Evolutionary conservation across 352 stramenopile species (phyloP).

Genomic region (Pythium volutum): DNA sequence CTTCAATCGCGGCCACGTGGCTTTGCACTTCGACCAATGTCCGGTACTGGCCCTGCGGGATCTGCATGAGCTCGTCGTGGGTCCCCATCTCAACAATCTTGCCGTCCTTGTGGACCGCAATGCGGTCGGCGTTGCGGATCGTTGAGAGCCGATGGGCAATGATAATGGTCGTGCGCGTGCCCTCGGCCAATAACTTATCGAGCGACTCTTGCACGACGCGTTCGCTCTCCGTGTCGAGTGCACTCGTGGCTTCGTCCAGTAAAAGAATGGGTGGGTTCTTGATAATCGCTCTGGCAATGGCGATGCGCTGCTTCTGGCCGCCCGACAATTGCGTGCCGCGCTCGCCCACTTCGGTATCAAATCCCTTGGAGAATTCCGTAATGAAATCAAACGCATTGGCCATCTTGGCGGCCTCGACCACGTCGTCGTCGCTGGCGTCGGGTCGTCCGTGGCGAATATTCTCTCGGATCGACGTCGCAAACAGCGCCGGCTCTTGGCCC

Average conservation of each 20-base stretch:
- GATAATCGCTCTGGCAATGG: slow-evolving; percentile 89
- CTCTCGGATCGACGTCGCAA: slow-evolving; percentile 24
- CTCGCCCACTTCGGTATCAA: slow-evolving; percentile 89
- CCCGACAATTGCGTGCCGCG: slow-evolving; percentile 80
- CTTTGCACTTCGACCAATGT: slow-evolving; percentile 22
- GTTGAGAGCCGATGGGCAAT: slow-evolving; percentile 82
- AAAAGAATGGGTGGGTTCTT: slow-evolving; percentile 81
- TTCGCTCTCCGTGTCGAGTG: slow-evolving; percentile 70
- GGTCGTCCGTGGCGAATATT: slow-evolving; percentile 16
- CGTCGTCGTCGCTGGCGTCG: slow-evolving; percentile 7
- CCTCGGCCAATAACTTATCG: slow-evolving; percentile 35
- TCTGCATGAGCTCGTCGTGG: slow-evolving; percentile 76
- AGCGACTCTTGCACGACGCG: slow-evolving; percentile 90
- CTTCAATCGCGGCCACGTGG: background rate
- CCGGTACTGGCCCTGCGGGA: slow-evolving; percentile 24
- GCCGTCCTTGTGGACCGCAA: slow-evolving; percentile 76
- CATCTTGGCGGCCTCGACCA: slow-evolving; percentile 26
- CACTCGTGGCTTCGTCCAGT: slow-evolving; percentile 67
- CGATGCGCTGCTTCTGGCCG: slow-evolving; percentile 94
- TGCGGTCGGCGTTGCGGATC: slow-evolving; percentile 70
- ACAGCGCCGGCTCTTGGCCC: slow-evolving; percentile 65
- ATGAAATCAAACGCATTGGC: slow-evolving; percentile 56
- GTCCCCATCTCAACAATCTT: slow-evolving; percentile 73
- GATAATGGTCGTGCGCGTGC: slow-evolving; percentile 80
- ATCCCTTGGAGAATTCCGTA: slow-evolving; percentile 64